Evolutionary conservation across 2,329 filamentous ascomycete genomes (phyloP).

Genomic region (Penicillium sp.): DNA sequence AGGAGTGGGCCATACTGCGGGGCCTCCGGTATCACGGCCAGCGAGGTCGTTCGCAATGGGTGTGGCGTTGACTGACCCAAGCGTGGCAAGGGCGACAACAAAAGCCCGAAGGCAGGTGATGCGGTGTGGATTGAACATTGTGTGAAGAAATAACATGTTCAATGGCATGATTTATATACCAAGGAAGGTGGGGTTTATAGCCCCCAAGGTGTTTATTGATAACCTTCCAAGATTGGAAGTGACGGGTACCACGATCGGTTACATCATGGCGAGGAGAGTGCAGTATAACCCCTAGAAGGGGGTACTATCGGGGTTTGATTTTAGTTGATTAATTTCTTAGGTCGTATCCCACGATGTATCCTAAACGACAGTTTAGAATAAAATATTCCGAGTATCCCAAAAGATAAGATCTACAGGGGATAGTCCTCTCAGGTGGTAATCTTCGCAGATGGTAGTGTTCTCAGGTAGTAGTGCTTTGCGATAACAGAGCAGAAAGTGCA

Average conservation of each 20-base stretch:
- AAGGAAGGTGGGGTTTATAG: background rate
- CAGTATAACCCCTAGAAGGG: background rate
- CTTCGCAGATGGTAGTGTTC: too few relatives aligned
- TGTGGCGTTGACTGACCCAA: background rate
- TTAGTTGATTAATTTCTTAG: too few relatives aligned
- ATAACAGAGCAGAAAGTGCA: too few relatives aligned
- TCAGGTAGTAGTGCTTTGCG: too few relatives aligned
- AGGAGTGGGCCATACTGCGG: background rate
- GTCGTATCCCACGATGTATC: too few relatives aligned
- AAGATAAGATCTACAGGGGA: too few relatives aligned
- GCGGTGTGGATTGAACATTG: background rate
- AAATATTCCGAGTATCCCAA: too few relatives aligned
- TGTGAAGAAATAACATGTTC: background rate
- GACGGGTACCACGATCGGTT: background rate
- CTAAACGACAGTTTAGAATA: too few relatives aligned
- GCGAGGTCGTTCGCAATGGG: background rate
- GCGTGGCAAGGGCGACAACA: background rate
- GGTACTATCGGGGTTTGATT: background rate
- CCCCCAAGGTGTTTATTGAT: background rate
- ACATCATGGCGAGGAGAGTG: background rate
- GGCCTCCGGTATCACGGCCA: background rate
- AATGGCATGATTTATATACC: background rate
- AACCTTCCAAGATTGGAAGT: background rate
- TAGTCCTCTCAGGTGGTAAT: too few relatives aligned
- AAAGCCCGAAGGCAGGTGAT: background rate